These are phyloP conservation scores for Nakazawaea ernobii DNA, from an alignment of 805 yeast species.

Conservation along the genomic window DNA sequence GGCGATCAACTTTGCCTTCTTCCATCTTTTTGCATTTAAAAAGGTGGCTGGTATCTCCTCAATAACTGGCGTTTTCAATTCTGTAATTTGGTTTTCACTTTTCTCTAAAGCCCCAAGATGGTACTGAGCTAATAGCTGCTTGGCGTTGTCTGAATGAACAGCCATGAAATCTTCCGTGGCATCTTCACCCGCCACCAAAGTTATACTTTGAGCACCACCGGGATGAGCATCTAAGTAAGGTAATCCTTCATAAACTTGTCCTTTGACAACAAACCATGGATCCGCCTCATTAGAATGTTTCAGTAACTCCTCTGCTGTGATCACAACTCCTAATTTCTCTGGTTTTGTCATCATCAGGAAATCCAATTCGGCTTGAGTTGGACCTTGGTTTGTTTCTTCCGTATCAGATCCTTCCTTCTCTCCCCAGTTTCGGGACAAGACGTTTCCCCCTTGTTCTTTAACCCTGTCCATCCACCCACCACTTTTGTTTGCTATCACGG, in stretches of 20 bases:
- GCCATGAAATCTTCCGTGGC: slow-evolving; percentile 28
- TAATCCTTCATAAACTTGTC: slow-evolving; percentile 30
- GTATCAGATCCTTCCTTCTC: slow-evolving; percentile 17
- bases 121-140: slow-evolving; percentile 20
- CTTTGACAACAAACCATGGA: slow-evolving; percentile 27
- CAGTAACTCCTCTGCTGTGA: slow-evolving; percentile 16
- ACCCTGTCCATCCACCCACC: slow-evolving; percentile 34
- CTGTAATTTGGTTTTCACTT: background rate
- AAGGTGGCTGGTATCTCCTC: slow-evolving; percentile 14
- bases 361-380: slow-evolving; percentile 20
- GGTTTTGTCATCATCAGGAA: slow-evolving; percentile 22
- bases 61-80: background rate
- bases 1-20: slow-evolving; percentile 15
- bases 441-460: slow-evolving; percentile 25
- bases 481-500: slow-evolving; percentile 19
- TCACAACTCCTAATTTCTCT: slow-evolving; percentile 15
- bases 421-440: slow-evolving; percentile 27
- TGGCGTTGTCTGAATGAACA: slow-evolving; percentile 26
- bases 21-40: slow-evolving; percentile 26
- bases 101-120: slow-evolving; percentile 20
- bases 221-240: slow-evolving; percentile 27
- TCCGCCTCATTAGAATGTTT: slow-evolving; percentile 14
- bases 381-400: slow-evolving; percentile 3
- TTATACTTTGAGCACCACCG: slow-evolving; percentile 23
- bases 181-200: slow-evolving; percentile 22